Percentiles rank a stretch among this genome's conserved stretches.
phyloP scores from a whole-genome alignment of 441 rosid genomes.

The Pelargonium myrrhifolium region DNA sequence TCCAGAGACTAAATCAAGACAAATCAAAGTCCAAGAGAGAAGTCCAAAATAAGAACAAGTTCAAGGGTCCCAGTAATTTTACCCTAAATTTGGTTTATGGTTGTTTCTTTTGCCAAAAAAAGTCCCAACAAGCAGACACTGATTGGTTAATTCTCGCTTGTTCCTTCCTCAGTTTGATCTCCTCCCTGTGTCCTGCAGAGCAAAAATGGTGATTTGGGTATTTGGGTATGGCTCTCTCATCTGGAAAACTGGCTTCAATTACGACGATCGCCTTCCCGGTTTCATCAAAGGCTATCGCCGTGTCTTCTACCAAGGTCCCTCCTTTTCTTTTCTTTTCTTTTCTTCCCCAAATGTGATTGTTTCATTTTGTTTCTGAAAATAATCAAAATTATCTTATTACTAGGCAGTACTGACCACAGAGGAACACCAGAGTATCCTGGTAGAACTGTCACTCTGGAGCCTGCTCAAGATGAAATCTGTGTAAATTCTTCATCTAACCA shows the following conservation, averaged over 20 bases:
- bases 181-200: too few species aligned
- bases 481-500: constrained; percentile 29
- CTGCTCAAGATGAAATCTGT: constrained; percentile 66
- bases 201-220: constrained; percentile 74
- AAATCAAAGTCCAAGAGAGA: too few species aligned
- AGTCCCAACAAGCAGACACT: too few species aligned
- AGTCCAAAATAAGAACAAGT: too few species aligned
- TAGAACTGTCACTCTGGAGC: constrained; percentile 75
- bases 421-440: constrained; percentile 80
- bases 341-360: neutral
- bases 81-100: too few species aligned
- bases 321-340: neutral
- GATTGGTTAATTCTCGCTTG: too few species aligned
- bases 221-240: constrained; percentile 81
- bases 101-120: too few species aligned
- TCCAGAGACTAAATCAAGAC: too few species aligned
- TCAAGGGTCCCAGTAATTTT: too few species aligned
- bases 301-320: constrained; percentile 70
- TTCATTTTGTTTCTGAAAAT: neutral
- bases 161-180: too few species aligned
- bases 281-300: constrained; percentile 80
- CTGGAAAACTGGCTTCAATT: constrained; percentile 74
- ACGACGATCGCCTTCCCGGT: constrained; percentile 67
- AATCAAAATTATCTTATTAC: neutral
- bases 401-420: constrained; percentile 91